Evolutionary conservation across 306 rosid genomes (phyloP).

Genomic region (Neltuma alba): DNA sequence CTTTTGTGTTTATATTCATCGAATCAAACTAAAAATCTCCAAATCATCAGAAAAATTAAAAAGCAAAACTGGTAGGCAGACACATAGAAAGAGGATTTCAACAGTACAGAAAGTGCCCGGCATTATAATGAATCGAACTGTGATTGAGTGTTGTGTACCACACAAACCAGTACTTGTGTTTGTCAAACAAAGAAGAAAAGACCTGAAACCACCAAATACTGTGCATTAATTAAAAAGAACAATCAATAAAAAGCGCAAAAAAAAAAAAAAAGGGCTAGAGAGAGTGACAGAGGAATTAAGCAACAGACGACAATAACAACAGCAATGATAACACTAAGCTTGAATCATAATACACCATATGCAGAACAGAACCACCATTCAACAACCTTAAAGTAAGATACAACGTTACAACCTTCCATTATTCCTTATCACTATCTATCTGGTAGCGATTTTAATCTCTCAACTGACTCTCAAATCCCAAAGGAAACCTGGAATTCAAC

Average conservation of each 20-base stretch:
- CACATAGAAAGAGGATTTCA: background rate
- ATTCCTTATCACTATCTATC: constrained; percentile 47
- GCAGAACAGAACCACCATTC: constrained; percentile 41
- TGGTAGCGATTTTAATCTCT: constrained; percentile 33
- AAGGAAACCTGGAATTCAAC: no score
- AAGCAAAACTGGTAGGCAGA: background rate
- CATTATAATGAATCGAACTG: background rate
- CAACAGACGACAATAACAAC: background rate
- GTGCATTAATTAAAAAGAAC: background rate
- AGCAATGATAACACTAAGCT: constrained; percentile 15
- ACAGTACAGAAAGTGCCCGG: background rate
- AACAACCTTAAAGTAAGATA: constrained; percentile 30
- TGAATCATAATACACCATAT: constrained; percentile 35
- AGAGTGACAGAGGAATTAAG: background rate
- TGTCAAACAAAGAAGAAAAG: constrained; percentile 1
- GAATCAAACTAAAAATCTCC: background rate
- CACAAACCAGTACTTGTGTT: background rate
- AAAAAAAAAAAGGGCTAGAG: background rate
- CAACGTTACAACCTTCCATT: constrained; percentile 42
- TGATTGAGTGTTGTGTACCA: no score
- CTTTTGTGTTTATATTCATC: background rate
- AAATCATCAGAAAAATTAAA: background rate
- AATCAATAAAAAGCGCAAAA: background rate
- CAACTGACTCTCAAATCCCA: no score
- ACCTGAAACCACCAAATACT: constrained; percentile 11